Percentiles rank a stretch among this genome's conserved stretches.
Conservation (phyloP, 768 basidiomycete species). For the Amanita muscaria region DNA sequence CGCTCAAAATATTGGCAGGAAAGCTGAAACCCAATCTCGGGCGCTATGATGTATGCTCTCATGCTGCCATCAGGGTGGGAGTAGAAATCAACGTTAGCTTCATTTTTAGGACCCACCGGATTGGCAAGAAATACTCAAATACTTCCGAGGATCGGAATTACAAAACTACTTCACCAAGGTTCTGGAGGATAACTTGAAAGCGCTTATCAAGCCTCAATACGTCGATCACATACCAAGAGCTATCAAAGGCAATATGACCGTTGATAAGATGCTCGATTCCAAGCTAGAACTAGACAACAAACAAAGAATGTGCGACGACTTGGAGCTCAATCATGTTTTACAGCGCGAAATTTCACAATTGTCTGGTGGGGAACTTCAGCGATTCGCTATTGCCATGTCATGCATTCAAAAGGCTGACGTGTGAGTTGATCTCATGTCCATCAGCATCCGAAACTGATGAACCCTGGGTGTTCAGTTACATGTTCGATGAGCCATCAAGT, state of each 20-base stretch:
- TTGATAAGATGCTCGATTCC: conserved; percentile 84
- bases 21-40: conserved; percentile 98
- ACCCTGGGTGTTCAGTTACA: conserved; percentile 52
- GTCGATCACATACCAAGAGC: conserved; percentile 97
- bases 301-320: conserved; percentile 71
- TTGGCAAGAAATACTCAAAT: conserved; percentile 97
- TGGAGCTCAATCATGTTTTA: conserved; percentile 83
- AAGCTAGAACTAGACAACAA: conserved; percentile 89
- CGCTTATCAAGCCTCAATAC: conserved; percentile 98
- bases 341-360: conserved; percentile 79
- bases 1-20: conserved; percentile 92
- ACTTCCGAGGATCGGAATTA: conserved; percentile 97
- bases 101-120: conserved; percentile 81
- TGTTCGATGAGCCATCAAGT: conserved; percentile 99
- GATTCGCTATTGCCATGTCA: conserved; percentile 97
- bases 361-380: conserved; percentile 94
- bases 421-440: conserved; percentile 36
- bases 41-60: conserved; percentile 73
- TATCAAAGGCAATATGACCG: conserved; percentile 84
- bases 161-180: conserved; percentile 99
- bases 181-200: conserved; percentile 96
- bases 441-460: conserved; percentile 3
- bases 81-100: conserved; percentile 2
- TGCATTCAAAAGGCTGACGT: conserved; percentile 94
- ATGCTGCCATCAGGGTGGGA: neutral